These are phyloP conservation scores for Datura wrightii DNA, from an alignment of 257 asterid genomes.

Conservation along the genomic window DNA sequence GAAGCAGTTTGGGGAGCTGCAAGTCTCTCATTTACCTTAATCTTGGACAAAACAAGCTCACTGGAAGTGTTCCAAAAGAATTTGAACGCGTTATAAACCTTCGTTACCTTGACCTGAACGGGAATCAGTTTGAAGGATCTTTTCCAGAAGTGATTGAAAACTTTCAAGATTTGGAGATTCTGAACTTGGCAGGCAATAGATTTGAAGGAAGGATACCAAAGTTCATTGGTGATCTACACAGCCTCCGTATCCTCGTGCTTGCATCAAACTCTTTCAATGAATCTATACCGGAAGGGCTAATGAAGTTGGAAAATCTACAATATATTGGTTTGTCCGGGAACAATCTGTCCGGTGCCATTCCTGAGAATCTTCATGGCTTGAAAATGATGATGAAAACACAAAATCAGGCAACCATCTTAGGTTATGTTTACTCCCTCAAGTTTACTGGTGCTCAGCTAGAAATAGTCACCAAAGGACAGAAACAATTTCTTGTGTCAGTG, in stretches of 20 bases:
- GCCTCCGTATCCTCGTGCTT: not conserved
- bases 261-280: slow-evolving; percentile 36
- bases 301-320: slow-evolving; percentile 30
- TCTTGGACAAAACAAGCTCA: slow-evolving; percentile 29
- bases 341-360: slow-evolving; percentile 32
- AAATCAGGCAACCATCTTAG: not conserved
- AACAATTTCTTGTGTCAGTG: not conserved
- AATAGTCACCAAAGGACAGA: slow-evolving; percentile 22
- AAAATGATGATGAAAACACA: not conserved
- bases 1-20: slow-evolving; percentile 9
- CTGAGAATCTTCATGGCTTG: slow-evolving; percentile 26
- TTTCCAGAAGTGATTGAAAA: slow-evolving; percentile 20
- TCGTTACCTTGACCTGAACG: slow-evolving; percentile 28
- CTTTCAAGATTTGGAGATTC: slow-evolving; percentile 1
- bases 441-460: slow-evolving; percentile 23
- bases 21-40: slow-evolving; percentile 18
- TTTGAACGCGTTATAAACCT: slow-evolving; percentile 16
- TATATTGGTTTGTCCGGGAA: slow-evolving; percentile 26
- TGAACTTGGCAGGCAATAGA: slow-evolving; percentile 28
- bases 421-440: not conserved
- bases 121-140: slow-evolving; percentile 29
- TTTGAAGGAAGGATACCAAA: slow-evolving; percentile 28
- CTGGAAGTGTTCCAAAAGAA: slow-evolving; percentile 30
- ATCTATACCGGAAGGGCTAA: slow-evolving; percentile 26
- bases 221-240: not conserved